Percentiles rank a stretch among this genome's conserved stretches.
Evolutionary conservation across 2,329 filamentous ascomycete genomes (phyloP).

Genomic region (Claviceps cyperi): DNA sequence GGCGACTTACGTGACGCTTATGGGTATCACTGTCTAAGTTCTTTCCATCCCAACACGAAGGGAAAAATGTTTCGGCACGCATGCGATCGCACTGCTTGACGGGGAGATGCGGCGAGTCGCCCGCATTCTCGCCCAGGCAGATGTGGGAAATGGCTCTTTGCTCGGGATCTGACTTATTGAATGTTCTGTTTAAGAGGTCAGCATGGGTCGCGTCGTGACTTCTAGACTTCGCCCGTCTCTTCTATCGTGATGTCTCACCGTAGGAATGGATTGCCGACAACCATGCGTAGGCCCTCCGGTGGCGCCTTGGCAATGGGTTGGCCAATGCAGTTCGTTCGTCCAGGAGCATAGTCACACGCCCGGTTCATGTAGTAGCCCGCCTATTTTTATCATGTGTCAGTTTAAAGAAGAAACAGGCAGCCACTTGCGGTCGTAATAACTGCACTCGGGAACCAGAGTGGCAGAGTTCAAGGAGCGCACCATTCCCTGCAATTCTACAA

Average conservation of each 20-base stretch:
- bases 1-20: slow-evolving; percentile 32
- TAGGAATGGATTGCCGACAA: slow-evolving; percentile 45
- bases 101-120: slow-evolving; percentile 38
- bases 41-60: slow-evolving; percentile 47
- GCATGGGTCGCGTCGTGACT: not conserved
- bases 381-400: slow-evolving; percentile 3
- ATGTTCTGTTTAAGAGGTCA: slow-evolving; percentile 18
- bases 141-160: slow-evolving; percentile 39
- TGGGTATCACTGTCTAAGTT: slow-evolving; percentile 40
- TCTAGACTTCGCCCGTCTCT: too few relatives aligned
- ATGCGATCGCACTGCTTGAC: slow-evolving; percentile 34
- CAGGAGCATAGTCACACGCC: slow-evolving; percentile 14
- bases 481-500: slow-evolving; percentile 18
- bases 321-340: slow-evolving; percentile 11
- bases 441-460: too few relatives aligned
- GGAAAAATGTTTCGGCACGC: slow-evolving; percentile 41
- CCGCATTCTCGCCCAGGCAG: slow-evolving; percentile 30
- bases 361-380: slow-evolving; percentile 15
- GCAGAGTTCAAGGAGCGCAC: slow-evolving; percentile 11
- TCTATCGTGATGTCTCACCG: slow-evolving; percentile 4
- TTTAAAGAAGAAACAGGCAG: too few relatives aligned
- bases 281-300: slow-evolving; percentile 49
- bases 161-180: slow-evolving; percentile 26
- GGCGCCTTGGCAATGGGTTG: slow-evolving; percentile 34
- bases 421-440: too few relatives aligned